phyloP scores from a whole-genome alignment of 129 eudicot genomes.

The Apium graveolens region DNA sequence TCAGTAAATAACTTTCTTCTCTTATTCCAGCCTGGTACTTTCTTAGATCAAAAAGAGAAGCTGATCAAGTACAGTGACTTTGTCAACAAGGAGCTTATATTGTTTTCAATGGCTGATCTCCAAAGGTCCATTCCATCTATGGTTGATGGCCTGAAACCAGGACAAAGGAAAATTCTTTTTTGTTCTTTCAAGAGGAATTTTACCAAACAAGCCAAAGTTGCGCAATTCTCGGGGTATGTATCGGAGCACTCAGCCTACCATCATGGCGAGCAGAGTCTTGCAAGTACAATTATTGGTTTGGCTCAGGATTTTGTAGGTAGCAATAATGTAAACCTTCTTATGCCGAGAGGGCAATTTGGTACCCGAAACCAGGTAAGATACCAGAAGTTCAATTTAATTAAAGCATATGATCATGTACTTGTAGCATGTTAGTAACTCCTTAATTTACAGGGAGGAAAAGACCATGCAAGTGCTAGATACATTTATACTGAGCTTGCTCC shows the following conservation, averaged over 20 bases:
- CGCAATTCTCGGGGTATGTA: conserved; percentile 86
- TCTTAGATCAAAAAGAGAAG: conserved; percentile 59
- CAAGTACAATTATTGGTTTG: conserved; percentile 81
- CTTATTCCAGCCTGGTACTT: conserved; percentile 67
- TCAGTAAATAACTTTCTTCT: not conserved
- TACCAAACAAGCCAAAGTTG: conserved; percentile 68
- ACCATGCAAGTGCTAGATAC: conserved; percentile 94
- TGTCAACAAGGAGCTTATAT: conserved; percentile 83
- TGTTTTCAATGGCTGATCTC: conserved; percentile 87
- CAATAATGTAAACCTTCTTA: conserved; percentile 71
- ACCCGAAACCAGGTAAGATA: conserved; percentile 66
- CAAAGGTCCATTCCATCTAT: conserved; percentile 87
- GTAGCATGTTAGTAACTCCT: not conserved
- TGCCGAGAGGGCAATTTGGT: conserved; percentile 85
- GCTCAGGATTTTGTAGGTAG: conserved; percentile 86
- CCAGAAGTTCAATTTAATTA: not conserved
- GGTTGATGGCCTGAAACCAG: conserved; percentile 92
- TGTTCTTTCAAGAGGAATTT: conserved; percentile 76
- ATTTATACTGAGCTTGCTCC: conserved; percentile 57
- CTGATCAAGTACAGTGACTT: conserved; percentile 75
- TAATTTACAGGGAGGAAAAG: conserved; percentile 79
- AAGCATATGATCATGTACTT: not conserved
- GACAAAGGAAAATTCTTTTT: conserved; percentile 85
- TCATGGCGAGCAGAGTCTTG: conserved; percentile 90
- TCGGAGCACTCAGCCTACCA: conserved; percentile 90